Evolutionary conservation across 2,329 filamentous ascomycete genomes (phyloP), one percentile per base, ranked within the genome.

Genomic region (Alternaria novae-zelandiae): DNA sequence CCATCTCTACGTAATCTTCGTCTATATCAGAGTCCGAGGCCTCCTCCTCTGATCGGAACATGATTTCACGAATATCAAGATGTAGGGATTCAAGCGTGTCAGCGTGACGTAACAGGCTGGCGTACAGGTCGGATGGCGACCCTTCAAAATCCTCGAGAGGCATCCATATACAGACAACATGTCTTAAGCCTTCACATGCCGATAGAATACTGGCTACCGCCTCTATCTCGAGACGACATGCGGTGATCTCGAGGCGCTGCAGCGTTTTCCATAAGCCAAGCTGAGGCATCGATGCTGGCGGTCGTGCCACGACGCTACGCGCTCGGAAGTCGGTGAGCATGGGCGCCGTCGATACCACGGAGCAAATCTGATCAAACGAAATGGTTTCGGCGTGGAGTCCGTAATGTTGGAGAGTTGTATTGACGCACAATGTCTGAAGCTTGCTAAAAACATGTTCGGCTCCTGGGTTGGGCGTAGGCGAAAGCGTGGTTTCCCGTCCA

Each of bases 111-210:
- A 63, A 25, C 2, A 78, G 60, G 0, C 59, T 65, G 6, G 54
- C 7, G 15, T 55, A 62, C 6, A 76, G 58, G 44, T 64, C 50
- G 2, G 58, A 59, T 3, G 65, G 44, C 4, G 58, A 32, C 5
- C 49, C 28, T 2, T n/a, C 11, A 3, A 13, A 7, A 7, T 15
- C n/a, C 12, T 66, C 20, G 1, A 68, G 43, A 9, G 21, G 70
- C 1, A 62, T 51, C 75, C 74, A 78, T 12, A 56, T 54, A 45
- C 70, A 76, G 6, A 53, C 49, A 20, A 78, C 66, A 17, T 74
- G 65, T 30, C 59, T 66, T 6, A 78, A 43, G 3, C 56, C 54
- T 1, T 67, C 36, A 50, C 72, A 77, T 1, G 55, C 59, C 8
- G 15, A 30, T 6, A 66, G 43, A 1, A 76, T 10, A 0, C 61